Conservation (phyloP, 139 green algal genomes). For the Eudorina sp. region DNA sequence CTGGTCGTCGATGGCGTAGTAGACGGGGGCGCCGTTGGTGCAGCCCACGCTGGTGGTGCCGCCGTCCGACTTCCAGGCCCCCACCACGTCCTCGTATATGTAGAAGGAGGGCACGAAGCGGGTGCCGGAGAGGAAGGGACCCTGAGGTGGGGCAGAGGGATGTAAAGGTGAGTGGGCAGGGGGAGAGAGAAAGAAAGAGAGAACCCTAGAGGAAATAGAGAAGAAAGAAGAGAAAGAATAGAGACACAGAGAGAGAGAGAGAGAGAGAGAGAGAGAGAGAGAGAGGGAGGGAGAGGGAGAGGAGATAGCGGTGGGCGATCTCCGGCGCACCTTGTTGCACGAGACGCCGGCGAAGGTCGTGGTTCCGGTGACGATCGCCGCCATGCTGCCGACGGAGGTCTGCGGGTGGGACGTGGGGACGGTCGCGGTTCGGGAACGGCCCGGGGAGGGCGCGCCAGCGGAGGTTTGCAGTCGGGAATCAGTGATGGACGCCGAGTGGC, state of each 20-base stretch:
- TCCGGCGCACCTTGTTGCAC: background rate
- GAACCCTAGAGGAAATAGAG: no score
- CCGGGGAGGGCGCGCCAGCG: background rate
- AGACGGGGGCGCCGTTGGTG: background rate
- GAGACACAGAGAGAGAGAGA: no score
- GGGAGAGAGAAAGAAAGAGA: background rate
- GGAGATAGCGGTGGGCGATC: background rate
- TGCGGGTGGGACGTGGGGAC: no score
- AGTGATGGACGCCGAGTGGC: no score
- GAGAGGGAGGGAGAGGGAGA: background rate
- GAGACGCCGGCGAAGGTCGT: background rate
- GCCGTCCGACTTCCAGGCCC: background rate
- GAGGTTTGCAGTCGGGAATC: background rate
- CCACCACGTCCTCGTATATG: background rate
- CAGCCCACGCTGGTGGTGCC: conserved; percentile 16
- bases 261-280: no score
- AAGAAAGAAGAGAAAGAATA: no score
- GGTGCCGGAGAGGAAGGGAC: background rate
- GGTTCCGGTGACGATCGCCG: background rate
- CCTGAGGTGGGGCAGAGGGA: background rate
- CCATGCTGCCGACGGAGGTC: background rate
- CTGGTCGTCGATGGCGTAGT: background rate
- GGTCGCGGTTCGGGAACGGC: background rate
- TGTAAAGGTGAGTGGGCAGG: background rate
- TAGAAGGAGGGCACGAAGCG: background rate